Conservation (phyloP, 345 rosid genomes). For the Aquilaria sinensis region DNA sequence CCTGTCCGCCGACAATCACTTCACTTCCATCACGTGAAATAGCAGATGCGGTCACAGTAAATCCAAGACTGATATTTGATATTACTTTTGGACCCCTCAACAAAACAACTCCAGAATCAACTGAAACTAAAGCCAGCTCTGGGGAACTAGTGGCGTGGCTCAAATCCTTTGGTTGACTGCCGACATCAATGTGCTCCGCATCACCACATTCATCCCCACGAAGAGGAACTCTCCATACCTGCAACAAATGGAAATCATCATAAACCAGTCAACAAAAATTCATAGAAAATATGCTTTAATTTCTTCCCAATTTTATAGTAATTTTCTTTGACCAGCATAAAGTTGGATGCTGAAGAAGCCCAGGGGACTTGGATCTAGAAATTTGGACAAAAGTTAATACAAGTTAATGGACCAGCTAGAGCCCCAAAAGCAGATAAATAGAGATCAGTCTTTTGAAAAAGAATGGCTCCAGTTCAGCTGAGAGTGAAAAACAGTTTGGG, state of each 20-base stretch:
- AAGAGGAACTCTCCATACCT: conserved; percentile 58
- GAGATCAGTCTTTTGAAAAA: too few species aligned
- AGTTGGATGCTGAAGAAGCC: too few species aligned
- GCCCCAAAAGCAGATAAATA: too few species aligned
- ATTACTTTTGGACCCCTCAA: conserved; percentile 40
- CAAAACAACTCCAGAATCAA: conserved; percentile 54
- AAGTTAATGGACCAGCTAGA: too few species aligned
- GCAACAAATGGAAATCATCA: conserved; percentile 3
- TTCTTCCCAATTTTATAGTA: too few species aligned
- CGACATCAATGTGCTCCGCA: conserved; percentile 42
- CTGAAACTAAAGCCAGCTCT: conserved; percentile 37
- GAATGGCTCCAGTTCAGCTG: too few species aligned
- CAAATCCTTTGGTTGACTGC: conserved; percentile 55
- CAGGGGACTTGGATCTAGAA: too few species aligned
- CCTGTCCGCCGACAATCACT: conserved; percentile 65
- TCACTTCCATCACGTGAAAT: conserved; percentile 62
- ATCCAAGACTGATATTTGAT: conserved; percentile 46
- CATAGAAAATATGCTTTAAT: too few species aligned
- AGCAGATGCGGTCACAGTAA: conserved; percentile 52
- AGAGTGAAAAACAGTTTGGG: too few species aligned
- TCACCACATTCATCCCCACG: conserved; percentile 34
- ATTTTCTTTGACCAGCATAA: too few species aligned
- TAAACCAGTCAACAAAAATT: neutral
- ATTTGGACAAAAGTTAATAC: too few species aligned
- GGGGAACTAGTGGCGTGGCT: conserved; percentile 43